Percentiles rank a stretch among this genome's conserved stretches.
Evolutionary conservation across 2,329 filamentous ascomycete species (phyloP).

Genomic region (Zarea fungicola): DNA sequence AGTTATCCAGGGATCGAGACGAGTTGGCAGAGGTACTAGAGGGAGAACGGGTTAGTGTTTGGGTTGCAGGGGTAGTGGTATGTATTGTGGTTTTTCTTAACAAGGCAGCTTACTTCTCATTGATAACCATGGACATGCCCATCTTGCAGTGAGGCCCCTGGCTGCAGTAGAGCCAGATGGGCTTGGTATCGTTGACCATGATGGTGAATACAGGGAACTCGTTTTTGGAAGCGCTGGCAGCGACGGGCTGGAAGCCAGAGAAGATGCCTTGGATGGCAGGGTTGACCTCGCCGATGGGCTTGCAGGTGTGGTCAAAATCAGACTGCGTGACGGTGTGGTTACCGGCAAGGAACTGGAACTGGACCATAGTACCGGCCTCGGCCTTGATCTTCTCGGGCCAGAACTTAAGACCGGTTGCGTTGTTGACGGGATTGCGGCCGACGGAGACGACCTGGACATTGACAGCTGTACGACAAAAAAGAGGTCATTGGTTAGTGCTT

Average conservation of each 20-base stretch:
- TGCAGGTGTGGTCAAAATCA: conserved; percentile 65
- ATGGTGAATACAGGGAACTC: conserved; percentile 65
- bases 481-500: conserved; percentile 17
- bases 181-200: conserved; percentile 61
- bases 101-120: conserved; percentile 55
- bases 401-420: conserved; percentile 50
- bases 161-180: conserved; percentile 76
- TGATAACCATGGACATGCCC: conserved; percentile 73
- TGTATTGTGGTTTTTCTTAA: background rate
- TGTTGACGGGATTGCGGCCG: conserved; percentile 44
- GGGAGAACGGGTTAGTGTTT: conserved; percentile 21
- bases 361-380: conserved; percentile 55
- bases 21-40: conserved; percentile 42
- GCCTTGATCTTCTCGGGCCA: conserved; percentile 62
- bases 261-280: conserved; percentile 55
- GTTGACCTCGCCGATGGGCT: conserved; percentile 51
- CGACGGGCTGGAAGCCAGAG: conserved; percentile 62
- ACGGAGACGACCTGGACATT: conserved; percentile 62
- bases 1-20: conserved; percentile 45
- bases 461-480: conserved; percentile 26
- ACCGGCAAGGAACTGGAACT: conserved; percentile 60
- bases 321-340: conserved; percentile 82
- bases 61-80: no score
- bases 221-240: conserved; percentile 42
- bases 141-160: conserved; percentile 68